phyloP scores from a whole-genome alignment of 2,329 filamentous ascomycete species.

The Aspergillus ochraceus region DNA sequence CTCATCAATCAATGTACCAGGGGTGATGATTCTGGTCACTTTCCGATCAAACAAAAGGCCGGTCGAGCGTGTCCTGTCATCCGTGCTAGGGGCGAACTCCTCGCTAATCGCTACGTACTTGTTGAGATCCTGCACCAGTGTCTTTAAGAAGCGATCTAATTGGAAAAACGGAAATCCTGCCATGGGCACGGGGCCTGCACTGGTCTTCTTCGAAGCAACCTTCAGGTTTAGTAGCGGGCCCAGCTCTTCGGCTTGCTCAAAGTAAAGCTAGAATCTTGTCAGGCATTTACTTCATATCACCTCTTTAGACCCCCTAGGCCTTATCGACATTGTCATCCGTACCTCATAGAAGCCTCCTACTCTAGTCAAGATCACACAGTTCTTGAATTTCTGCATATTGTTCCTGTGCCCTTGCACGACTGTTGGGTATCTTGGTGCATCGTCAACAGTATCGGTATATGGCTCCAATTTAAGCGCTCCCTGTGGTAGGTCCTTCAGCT shows the following conservation, averaged over 20 bases:
- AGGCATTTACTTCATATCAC: conserved; percentile 4
- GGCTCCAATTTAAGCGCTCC: conserved; percentile 51
- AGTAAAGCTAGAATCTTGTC: conserved; percentile 65
- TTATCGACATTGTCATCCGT: conserved; percentile 11
- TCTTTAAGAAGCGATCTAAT: conserved; percentile 87
- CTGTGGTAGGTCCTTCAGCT: conserved; percentile 56
- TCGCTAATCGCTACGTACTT: conserved; percentile 93
- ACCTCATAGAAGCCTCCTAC: conserved; percentile 94
- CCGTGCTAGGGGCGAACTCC: conserved; percentile 75
- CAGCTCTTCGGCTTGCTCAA: conserved; percentile 89
- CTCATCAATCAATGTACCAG: conserved; percentile 94
- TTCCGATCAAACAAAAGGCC: conserved; percentile 81
- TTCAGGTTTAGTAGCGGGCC: conserved; percentile 86
- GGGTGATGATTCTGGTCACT: conserved; percentile 85
- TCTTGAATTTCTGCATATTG: conserved; percentile 87
- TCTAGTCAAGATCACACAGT: conserved; percentile 86
- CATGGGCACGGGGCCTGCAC: conserved; percentile 79
- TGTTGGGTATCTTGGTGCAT: conserved; percentile 71
- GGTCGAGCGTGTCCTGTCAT: conserved; percentile 70
- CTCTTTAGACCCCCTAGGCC: background rate
- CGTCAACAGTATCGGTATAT: conserved; percentile 45
- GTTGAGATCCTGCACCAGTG: conserved; percentile 85
- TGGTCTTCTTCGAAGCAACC: conserved; percentile 77
- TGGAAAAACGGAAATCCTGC: conserved; percentile 93
- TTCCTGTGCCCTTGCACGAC: conserved; percentile 82